Evolutionary conservation across 1,139 yeast species (phyloP).

Genomic region (Saccharomyces hybrid): DNA sequence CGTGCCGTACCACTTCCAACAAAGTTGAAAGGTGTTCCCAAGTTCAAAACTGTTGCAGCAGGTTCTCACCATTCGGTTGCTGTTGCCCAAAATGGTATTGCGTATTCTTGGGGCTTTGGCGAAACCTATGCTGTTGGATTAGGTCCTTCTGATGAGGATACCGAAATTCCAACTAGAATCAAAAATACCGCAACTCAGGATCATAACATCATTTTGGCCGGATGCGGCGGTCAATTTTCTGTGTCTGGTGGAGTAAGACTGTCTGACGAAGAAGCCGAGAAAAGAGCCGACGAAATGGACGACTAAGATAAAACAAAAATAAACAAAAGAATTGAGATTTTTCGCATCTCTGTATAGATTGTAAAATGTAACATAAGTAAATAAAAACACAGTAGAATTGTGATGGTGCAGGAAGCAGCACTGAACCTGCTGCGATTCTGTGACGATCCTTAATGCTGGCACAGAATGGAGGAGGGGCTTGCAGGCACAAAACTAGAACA

Average conservation of each 20-base stretch:
- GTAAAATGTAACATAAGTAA: background rate
- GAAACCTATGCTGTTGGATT: constrained; percentile 94
- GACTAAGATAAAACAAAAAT: constrained; percentile 21
- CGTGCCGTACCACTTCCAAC: constrained; percentile 89
- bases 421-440: too few species aligned
- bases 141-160: constrained; percentile 86
- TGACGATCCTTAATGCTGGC: background rate
- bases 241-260: constrained; percentile 73
- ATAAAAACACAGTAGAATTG: background rate
- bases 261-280: constrained; percentile 55
- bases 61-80: constrained; percentile 94
- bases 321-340: background rate
- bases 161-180: constrained; percentile 77
- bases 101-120: constrained; percentile 95
- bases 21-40: constrained; percentile 46
- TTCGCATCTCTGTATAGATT: background rate
- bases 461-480: background rate
- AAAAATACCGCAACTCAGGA: constrained; percentile 86
- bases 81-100: constrained; percentile 72
- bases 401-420: background rate
- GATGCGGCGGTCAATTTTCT: constrained; percentile 95
- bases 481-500: background rate
- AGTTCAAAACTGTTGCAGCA: constrained; percentile 57
- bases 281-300: constrained; percentile 45
- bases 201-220: constrained; percentile 59